Evolutionary conservation across 73 alveolate species (phyloP), one percentile per base, ranked within the genome.

Genomic region (Paramecium primaurelia): DNA sequence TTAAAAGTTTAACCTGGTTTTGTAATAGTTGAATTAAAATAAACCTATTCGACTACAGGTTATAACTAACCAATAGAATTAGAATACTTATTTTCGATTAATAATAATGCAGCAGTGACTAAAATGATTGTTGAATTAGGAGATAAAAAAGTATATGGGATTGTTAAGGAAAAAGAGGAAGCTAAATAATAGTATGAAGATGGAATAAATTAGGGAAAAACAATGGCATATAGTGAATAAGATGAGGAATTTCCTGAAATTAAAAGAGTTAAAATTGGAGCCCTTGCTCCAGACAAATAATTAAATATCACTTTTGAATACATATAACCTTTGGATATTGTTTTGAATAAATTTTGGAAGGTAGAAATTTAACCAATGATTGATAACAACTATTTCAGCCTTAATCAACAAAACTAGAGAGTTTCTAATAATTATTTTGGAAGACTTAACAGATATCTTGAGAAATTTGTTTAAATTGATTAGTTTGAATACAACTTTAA

Each of bases 201-300:
- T 34, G 87, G 77, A 22, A 34, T 71, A 26, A 14, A 88, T 34
- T 32, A 88, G 49, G 94, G 94, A 1, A 88, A 88, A 8, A 71
- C 87, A 5, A 83, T 88, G 51, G 73, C 83, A 18, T 71, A 45
- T 45, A 51, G 88, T 22, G 75, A 83, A 18, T n/a, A 88, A 88
- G 58, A 71, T 12, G 26, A 11, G 4, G 8, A 54, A 54, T 54
- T 54, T 1, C 58, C 58, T 20, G 92, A 88, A 8, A 18, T 71
- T 8, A 60, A 69, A 11, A 51, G 38, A 14, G 73, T 88, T 2
- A 88, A 88, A 36, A 32, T 88, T 10, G 94, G 94, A 45, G 77
- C 75, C 44, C 38, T 88, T 20, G 91, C 94, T 44, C 94, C 94
- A 0, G 0, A 40, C 1, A 26, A 40, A 68, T 12, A 40, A 54